A percentile compares a stretch with the other conserved stretches of the same genome.
These are phyloP conservation scores for Agapanthus africanus DNA, from an alignment of 106 monocot genomes.

Conservation along the genomic window DNA sequence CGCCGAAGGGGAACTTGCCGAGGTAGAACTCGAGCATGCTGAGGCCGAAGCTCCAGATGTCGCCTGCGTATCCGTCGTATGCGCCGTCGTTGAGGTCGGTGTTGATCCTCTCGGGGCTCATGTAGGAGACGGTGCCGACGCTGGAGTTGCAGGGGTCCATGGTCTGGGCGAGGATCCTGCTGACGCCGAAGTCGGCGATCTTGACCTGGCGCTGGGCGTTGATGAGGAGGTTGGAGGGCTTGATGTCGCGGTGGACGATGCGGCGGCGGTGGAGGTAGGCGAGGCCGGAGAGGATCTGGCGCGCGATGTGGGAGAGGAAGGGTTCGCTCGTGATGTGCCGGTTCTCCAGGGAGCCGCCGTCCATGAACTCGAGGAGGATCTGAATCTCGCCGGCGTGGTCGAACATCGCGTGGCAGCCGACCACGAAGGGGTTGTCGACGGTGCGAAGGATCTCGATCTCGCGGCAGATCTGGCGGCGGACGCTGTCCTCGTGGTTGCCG, in stretches of 20 bases:
- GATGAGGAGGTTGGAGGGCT: constrained; percentile 81
- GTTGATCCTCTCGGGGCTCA: constrained; percentile 95
- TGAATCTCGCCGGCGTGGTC: constrained; percentile 70
- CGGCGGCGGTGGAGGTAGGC: constrained; percentile 72
- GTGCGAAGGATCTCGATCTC: constrained; percentile 78
- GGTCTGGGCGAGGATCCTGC: constrained; percentile 79
- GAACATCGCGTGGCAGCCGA: constrained; percentile 66
- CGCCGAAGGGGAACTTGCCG: constrained; percentile 71
- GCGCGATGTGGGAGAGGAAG: constrained; percentile 46
- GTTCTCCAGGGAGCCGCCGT: constrained; percentile 57
- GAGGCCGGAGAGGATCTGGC: constrained; percentile 72
- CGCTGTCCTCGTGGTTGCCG: constrained; percentile 53
- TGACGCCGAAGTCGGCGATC: constrained; percentile 96
- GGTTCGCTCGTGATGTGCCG: constrained; percentile 33
- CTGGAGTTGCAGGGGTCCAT: constrained; percentile 96
- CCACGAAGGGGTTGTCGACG: constrained; percentile 57
- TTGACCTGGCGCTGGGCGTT: constrained; percentile 52
- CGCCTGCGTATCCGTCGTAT: constrained; percentile 84
- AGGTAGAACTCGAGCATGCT: constrained; percentile 89
- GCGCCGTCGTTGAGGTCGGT: constrained; percentile 78
- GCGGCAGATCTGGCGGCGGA: constrained; percentile 63
- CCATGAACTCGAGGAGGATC: constrained; percentile 70
- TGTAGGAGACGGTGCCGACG: constrained; percentile 92
- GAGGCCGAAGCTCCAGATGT: constrained; percentile 94
- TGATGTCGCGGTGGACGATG: constrained; percentile 97